Conservation (phyloP, 768 basidiomycete genomes). For the Harrya chromipes region DNA sequence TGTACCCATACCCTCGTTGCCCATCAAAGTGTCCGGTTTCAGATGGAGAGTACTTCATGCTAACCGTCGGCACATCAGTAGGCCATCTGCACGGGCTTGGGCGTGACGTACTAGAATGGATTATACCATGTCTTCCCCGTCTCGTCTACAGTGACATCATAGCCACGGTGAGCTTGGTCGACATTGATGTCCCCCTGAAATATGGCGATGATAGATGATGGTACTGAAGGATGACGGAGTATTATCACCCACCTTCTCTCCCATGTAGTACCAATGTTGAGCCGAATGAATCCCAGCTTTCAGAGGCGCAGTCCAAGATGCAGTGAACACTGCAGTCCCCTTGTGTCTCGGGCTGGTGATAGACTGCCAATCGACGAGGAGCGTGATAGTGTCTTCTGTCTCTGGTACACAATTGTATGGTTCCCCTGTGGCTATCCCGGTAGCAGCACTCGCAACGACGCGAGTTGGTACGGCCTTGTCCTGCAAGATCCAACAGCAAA, state of each 20-base stretch:
- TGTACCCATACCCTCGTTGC: slow-evolving; percentile 88
- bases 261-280: slow-evolving; percentile 96
- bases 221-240: neutral
- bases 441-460: slow-evolving; percentile 87
- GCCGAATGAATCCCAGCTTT: slow-evolving; percentile 87
- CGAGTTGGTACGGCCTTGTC: slow-evolving; percentile 74
- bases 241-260: slow-evolving; percentile 60
- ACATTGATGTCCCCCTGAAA: slow-evolving; percentile 84
- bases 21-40: slow-evolving; percentile 93
- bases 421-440: slow-evolving; percentile 86
- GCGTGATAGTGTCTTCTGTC: slow-evolving; percentile 94
- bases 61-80: slow-evolving; percentile 27
- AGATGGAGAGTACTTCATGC: slow-evolving; percentile 94
- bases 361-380: slow-evolving; percentile 92
- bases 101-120: slow-evolving; percentile 78
- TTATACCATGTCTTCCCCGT: slow-evolving; percentile 84
- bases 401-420: slow-evolving; percentile 83
- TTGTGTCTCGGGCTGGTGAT: slow-evolving; percentile 67
- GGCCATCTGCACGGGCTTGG: neutral
- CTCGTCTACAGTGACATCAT: slow-evolving; percentile 85
- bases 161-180: slow-evolving; percentile 93
- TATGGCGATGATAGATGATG: neutral
- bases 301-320: slow-evolving; percentile 91
- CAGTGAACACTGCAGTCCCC: slow-evolving; percentile 90
- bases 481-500: slow-evolving; percentile 82